phyloP scores from a whole-genome alignment of 208 protist genomes.

The Angomonas ambiguus region DNA sequence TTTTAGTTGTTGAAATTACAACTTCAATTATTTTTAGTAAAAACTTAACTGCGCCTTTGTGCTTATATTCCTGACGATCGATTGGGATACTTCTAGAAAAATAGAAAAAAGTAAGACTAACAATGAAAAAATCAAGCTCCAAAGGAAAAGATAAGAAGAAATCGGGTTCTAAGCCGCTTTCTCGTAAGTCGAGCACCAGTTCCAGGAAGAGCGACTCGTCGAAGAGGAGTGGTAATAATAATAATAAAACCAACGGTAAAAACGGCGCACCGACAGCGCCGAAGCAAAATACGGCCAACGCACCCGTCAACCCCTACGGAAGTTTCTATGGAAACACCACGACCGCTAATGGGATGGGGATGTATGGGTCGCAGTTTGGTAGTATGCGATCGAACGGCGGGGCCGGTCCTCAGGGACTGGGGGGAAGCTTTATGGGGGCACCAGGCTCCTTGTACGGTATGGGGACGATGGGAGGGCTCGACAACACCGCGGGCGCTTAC shows the following conservation, averaged over 20 bases:
- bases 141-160: not conserved
- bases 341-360: not conserved
- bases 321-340: slow-evolving; percentile 4
- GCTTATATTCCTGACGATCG: not conserved
- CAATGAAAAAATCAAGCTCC: not conserved
- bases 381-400: not conserved
- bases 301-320: not conserved
- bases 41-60: not conserved
- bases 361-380: not conserved
- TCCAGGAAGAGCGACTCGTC: not conserved
- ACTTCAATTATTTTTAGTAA: slow-evolving; percentile 5
- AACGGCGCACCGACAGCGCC: not conserved
- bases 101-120: slow-evolving; percentile 7
- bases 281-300: not conserved
- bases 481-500: not conserved
- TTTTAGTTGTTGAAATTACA: not conserved
- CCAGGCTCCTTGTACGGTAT: not conserved
- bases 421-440: not conserved
- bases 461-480: not conserved
- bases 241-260: not conserved
- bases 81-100: not conserved
- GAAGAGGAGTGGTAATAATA: too few relatives aligned
- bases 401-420: not conserved
- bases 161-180: not conserved
- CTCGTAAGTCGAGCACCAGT: not conserved